Base-by-base conservation (phyloP, 305 asterid species). In the Fraxinus paxiana region DNA sequence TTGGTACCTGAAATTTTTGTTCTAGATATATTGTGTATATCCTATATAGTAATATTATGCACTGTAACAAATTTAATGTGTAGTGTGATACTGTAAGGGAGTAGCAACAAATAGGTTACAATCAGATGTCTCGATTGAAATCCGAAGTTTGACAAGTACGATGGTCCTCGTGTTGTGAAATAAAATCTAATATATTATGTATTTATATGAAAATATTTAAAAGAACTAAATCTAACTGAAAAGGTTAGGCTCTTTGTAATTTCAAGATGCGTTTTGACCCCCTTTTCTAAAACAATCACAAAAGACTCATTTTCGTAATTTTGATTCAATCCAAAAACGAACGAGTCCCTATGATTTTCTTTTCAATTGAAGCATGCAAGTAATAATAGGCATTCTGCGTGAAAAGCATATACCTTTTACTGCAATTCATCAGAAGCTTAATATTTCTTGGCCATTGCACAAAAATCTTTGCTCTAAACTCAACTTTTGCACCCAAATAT, bases 381-480 rank as follows among this genome's bases (percentile, higher is more conserved):
- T 74, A 31, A 61, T 82, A 51, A 3, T 67, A 22, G 86, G 85
- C 54, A 51, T 83, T 33, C 74, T 87, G 75, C 77, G 83, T 75
- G 83, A 83, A 24, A 79, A 84, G 80, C 90, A 80, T 80, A 78
- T 80, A 33, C 9, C 84, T 89, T 77, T 77, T 75, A 79, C 85
- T 59, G 86, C 93, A 65, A 59, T 94, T 30, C 86, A 84, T 86
- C 93, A 85, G 89, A 81, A 89, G 83, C 76, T 87, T 86, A 67
- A 70, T 84, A 33, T 73, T 63, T 77, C 88, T 73, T 80, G 75
- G 34, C 73, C 84, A 46, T 17, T 73, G 41, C 71, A 77, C 75
- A 34, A 1, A 54, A 78, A 78, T 82, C 63, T 72, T 80, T 82
- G 70, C 65, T 85, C 76, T 43, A 48, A 72, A 67, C 75, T 80